Evolutionary conservation across 148 eudicot species (phyloP).

Genomic region (Rhododendron ovatum): DNA sequence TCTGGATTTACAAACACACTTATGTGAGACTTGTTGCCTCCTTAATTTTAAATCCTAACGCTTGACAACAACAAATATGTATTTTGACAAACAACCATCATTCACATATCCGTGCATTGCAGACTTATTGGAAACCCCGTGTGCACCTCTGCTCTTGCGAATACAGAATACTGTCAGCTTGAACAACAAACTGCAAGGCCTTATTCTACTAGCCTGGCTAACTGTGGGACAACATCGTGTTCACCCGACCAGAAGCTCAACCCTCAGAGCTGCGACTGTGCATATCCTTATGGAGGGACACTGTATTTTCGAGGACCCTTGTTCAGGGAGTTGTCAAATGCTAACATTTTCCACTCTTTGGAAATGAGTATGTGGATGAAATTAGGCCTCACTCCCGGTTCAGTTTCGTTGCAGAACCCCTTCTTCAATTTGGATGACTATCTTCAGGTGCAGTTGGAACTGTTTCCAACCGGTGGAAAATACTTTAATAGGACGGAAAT

Average conservation of each 20-base stretch:
- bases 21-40: conserved; percentile 41
- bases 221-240: conserved; percentile 60
- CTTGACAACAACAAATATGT: background rate
- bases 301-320: conserved; percentile 72
- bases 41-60: too few species aligned
- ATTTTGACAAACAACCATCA: background rate
- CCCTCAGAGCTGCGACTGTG: conserved; percentile 86
- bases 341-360: conserved; percentile 53
- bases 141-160: conserved; percentile 41
- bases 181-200: conserved; percentile 45
- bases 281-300: conserved; percentile 85
- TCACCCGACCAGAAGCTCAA: conserved; percentile 51
- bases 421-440: conserved; percentile 70
- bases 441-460: conserved; percentile 64
- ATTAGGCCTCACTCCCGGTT: conserved; percentile 65
- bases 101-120: conserved; percentile 5
- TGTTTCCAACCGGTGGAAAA: conserved; percentile 62
- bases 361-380: conserved; percentile 78
- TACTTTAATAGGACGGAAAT: conserved; percentile 61
- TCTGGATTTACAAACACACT: conserved; percentile 59
- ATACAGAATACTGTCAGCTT: conserved; percentile 53
- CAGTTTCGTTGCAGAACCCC: conserved; percentile 68
- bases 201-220: conserved; percentile 77
- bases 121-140: conserved; percentile 84
- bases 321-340: conserved; percentile 67